These are phyloP conservation scores for Microstegium vimineum DNA, from an alignment of 176 grass and related monocot species.

Conservation along the genomic window DNA sequence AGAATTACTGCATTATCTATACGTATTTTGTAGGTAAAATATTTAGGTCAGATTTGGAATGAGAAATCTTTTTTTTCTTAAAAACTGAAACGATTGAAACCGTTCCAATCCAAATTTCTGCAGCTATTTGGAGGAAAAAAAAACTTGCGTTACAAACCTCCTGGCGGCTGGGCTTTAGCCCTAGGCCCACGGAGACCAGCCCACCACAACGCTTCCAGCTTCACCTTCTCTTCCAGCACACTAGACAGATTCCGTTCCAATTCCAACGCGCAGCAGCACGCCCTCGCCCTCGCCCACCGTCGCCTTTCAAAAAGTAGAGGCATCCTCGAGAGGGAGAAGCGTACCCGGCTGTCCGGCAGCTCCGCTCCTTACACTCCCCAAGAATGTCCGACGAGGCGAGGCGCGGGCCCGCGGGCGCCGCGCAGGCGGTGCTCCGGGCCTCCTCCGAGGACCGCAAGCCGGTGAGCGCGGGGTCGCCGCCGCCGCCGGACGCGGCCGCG, in stretches of 20 bases:
- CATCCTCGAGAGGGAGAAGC: not conserved
- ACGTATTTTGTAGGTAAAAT: too few relatives aligned
- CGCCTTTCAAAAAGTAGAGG: conserved; percentile 15
- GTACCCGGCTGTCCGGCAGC: conserved; percentile 3
- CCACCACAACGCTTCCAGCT: not conserved
- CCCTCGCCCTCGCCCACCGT: not conserved
- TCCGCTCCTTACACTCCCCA: not conserved
- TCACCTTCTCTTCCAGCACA: not conserved
- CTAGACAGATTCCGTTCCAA: conserved; percentile 1
- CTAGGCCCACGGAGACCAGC: not conserved
- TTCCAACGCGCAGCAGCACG: not conserved
- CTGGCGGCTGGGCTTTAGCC: not conserved
- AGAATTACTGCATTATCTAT: too few relatives aligned
- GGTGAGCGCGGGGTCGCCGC: conserved; percentile 31
- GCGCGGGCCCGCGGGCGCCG: conserved; percentile 20
- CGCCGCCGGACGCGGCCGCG: conserved; percentile 14
- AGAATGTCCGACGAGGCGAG: conserved; percentile 70
- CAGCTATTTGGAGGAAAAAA: not conserved
- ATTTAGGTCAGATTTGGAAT: not conserved
- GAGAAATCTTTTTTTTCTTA: not conserved
- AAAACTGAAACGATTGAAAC: not conserved
- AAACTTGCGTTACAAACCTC: not conserved
- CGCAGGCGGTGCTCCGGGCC: conserved; percentile 24
- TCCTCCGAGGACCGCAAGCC: conserved; percentile 64
- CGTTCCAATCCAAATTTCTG: not conserved